phyloP scores from a whole-genome alignment of 371 early-diverging fungal genomes.

The Zopfochytrium polystomum region DNA sequence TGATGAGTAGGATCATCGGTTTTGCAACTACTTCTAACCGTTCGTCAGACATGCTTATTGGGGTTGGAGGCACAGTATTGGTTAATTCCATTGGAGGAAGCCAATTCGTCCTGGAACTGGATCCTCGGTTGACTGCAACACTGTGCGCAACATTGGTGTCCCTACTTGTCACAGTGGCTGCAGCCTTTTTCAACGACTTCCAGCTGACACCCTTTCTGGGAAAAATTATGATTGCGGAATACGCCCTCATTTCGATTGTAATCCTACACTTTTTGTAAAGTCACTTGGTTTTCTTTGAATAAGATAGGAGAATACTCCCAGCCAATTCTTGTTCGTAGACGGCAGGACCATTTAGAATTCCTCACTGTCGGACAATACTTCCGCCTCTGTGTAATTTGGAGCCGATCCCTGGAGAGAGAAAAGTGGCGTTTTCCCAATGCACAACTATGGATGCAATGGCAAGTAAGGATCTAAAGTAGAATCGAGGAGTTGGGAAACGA shows the following conservation, averaged over 20 bases:
- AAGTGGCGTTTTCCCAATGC: constrained; percentile 54
- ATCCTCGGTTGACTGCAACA: too few relatives aligned
- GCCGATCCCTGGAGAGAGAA: constrained; percentile 63
- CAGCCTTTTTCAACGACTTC: too few relatives aligned
- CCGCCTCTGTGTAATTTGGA: constrained; percentile 64
- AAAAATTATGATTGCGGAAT: constrained; percentile 20
- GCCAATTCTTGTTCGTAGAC: too few relatives aligned
- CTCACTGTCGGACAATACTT: constrained; percentile 42
- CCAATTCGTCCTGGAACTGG: too few relatives aligned
- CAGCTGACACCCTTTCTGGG: too few relatives aligned
- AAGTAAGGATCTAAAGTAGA: background rate
- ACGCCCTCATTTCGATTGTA: constrained; percentile 18
- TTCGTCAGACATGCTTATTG: constrained; percentile 39
- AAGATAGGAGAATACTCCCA: too few relatives aligned
- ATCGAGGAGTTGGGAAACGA: constrained; percentile 10
- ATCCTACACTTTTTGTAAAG: too few relatives aligned
- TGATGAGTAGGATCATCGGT: constrained; percentile 30
- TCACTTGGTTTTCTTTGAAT: too few relatives aligned
- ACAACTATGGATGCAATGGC: constrained; percentile 27
- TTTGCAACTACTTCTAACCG: constrained; percentile 1
- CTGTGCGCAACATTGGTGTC: too few relatives aligned
- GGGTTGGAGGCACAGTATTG: constrained; percentile 38
- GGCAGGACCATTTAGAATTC: constrained; percentile 11
- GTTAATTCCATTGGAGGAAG: too few relatives aligned
- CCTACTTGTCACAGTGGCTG: too few relatives aligned